A percentile compares a stretch with the other conserved stretches of the same genome.
Conservation (phyloP, 768 basidiomycete species). For the Exidia glandulosa region DNA sequence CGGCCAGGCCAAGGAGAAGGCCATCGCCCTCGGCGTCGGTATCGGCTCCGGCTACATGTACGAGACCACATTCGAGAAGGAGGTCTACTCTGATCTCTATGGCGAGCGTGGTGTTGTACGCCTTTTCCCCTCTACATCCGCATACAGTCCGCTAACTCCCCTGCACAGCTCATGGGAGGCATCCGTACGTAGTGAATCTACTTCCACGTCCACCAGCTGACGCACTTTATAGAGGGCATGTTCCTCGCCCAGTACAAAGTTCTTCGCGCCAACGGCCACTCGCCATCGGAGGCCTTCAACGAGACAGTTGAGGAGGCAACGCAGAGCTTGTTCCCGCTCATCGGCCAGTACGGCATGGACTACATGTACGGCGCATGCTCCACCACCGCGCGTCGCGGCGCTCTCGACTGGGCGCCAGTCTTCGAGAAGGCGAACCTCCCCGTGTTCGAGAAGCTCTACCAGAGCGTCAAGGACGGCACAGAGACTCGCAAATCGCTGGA, state of each 20-base stretch:
- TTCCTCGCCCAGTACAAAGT: conserved; percentile 99
- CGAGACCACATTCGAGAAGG: conserved; percentile 99
- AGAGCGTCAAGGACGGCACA: conserved; percentile 87
- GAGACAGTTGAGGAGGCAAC: conserved; percentile 99
- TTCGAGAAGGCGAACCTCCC: conserved; percentile 92
- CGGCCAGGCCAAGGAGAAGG: conserved; percentile 96
- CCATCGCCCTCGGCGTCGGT: conserved; percentile 85
- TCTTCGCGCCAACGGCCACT: conserved; percentile 91
- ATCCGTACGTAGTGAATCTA: conserved; percentile 60
- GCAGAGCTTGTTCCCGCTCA: conserved; percentile 93
- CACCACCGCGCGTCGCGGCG: conserved; percentile 96
- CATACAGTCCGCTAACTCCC: conserved; percentile 1
- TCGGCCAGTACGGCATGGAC: conserved; percentile 77
- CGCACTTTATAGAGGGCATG: conserved; percentile 61
- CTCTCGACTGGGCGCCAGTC: conserved; percentile 97
- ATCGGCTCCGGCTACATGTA: conserved; percentile 97
- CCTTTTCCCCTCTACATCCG: conserved; percentile 14
- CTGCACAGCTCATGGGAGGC: conserved; percentile 79
- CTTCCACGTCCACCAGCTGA: not conserved
- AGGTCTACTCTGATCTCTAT: conserved; percentile 98
- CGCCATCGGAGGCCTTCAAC: conserved; percentile 98
- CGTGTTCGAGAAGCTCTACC: conserved; percentile 89
- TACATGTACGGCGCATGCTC: conserved; percentile 99
- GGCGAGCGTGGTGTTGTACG: conserved; percentile 98
- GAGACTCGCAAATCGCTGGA: conserved; percentile 96